phyloP scores from a whole-genome alignment of 2,329 filamentous ascomycete species.

The Trichoderma semiorbis region DNA sequence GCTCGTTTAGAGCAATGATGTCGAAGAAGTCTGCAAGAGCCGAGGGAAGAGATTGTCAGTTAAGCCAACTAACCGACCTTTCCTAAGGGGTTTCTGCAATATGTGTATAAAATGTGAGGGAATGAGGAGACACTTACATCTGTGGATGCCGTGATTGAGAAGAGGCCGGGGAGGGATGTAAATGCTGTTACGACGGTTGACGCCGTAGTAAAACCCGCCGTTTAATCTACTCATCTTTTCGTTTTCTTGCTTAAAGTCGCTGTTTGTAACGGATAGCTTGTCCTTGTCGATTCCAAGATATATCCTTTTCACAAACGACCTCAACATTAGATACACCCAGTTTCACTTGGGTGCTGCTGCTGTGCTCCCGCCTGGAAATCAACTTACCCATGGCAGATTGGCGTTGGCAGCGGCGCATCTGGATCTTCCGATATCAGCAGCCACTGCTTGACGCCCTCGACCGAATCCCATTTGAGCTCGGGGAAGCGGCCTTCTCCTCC shows the following conservation, averaged over 20 bases:
- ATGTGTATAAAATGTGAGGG: accelerated
- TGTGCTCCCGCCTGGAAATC: no score
- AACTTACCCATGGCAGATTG: slow-evolving; percentile 45
- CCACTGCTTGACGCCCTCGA: slow-evolving; percentile 41
- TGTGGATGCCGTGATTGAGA: slow-evolving; percentile 48
- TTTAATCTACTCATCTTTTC: slow-evolving; percentile 30
- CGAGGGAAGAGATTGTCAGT: neutral
- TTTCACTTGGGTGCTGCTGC: neutral
- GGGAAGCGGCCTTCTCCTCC: slow-evolving; percentile 41
- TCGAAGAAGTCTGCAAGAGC: slow-evolving; percentile 43
- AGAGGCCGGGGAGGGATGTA: slow-evolving; percentile 47
- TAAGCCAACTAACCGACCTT: slow-evolving; percentile 8
- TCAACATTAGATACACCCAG: neutral
- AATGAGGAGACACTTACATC: slow-evolving; percentile 36
- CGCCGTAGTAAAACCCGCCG: slow-evolving; percentile 47
- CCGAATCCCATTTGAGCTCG: slow-evolving; percentile 38
- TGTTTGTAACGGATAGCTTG: slow-evolving; percentile 22
- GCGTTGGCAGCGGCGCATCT: slow-evolving; percentile 43
- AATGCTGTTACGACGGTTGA: slow-evolving; percentile 37
- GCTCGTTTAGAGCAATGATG: slow-evolving; percentile 45
- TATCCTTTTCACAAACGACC: slow-evolving; percentile 17
- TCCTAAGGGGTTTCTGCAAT: no score
- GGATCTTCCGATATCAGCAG: slow-evolving; percentile 46
- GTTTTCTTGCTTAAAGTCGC: slow-evolving; percentile 37
- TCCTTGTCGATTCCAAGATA: slow-evolving; percentile 25